Percentiles rank a stretch among this genome's conserved stretches.
phyloP scores from a whole-genome alignment of 2,329 filamentous ascomycete species.

The Tetracladium maxilliforme region DNA sequence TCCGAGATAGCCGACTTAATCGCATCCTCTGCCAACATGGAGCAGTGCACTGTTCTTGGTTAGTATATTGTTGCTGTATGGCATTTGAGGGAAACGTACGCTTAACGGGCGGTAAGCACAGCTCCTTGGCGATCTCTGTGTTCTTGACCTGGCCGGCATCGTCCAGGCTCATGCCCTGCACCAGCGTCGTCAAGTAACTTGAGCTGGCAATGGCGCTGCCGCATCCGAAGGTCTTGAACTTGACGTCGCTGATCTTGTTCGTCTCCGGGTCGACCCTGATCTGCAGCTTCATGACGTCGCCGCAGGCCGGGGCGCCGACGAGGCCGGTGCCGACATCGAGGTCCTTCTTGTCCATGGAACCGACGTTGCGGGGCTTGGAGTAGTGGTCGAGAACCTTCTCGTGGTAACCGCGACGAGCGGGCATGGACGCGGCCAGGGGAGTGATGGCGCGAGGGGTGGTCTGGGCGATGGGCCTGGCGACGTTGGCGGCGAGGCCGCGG shows the following conservation, averaged over 20 bases:
- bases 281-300: constrained; percentile 89
- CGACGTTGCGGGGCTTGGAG: constrained; percentile 64
- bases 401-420: constrained; percentile 14
- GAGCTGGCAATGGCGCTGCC: constrained; percentile 89
- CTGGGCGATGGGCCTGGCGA: too few relatives aligned
- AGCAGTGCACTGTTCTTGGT: constrained; percentile 58
- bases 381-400: constrained; percentile 61
- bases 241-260: constrained; percentile 84
- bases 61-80: too few relatives aligned
- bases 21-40: constrained; percentile 82
- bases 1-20: constrained; percentile 87
- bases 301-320: constrained; percentile 79
- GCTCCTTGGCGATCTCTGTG: constrained; percentile 94
- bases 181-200: constrained; percentile 87
- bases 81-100: constrained; percentile 31
- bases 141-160: constrained; percentile 89
- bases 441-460: too few relatives aligned
- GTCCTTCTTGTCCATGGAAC: constrained; percentile 66
- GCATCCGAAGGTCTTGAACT: constrained; percentile 97
- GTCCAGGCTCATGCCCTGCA: constrained; percentile 90
- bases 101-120: constrained; percentile 80
- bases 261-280: constrained; percentile 81
- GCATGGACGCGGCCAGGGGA: constrained; percentile 8
- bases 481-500: neutral
- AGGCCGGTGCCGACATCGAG: constrained; percentile 79